Evolutionary conservation across 345 rosid genomes (phyloP), one percentile per base, ranked within the genome.

Genomic region (Viola odorata): DNA sequence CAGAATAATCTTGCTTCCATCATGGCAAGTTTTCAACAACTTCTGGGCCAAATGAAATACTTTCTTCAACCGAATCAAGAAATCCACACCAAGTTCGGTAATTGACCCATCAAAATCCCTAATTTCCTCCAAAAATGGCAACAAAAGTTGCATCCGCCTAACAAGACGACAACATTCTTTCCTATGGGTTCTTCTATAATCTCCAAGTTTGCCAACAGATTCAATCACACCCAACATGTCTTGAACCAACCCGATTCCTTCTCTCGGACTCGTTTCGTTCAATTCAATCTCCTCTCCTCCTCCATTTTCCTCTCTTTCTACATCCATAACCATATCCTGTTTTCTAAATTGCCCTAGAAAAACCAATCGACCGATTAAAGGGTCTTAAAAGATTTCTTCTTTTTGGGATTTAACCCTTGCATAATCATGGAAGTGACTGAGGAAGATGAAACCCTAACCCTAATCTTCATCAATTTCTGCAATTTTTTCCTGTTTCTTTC

Each of bases 1-100:
- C 80, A 84, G 67, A 57, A 76, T 80, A 73, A 85, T 78, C 73
- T 85, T 85, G 84, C 87, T 85, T 11, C 90, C 87, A 38, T 45
- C 57, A 72, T 70, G 71, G 54, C 87, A 82, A 44, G 63, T 67
- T 74, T 84, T 80, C 76, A 84, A 63, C 78, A 84, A 57, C 54
- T 85, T 78, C 73, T 71, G 76, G 0, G 90, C 87, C 12, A 45
- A 69, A 38, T 80, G 54, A 41, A 84, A 65, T 6, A 82, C 72
- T 17, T 73, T 78, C 54, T 65, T 73, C 75, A 84, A 54, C 71
- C 73, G 58, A 58, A 4, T 41, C 65, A 84, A 65, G 23, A 68
- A 68, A 53, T 56, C 60, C 58, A 62, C 63, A 54, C 50, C 68
- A 50, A 52, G 57, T 4, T n/a, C 61, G 13, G 66, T 61, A 55